A percentile compares a stretch with the other conserved stretches of the same genome.
phyloP scores from a whole-genome alignment of 2,329 filamentous ascomycete species.

The Aureobasidium sp. region DNA sequence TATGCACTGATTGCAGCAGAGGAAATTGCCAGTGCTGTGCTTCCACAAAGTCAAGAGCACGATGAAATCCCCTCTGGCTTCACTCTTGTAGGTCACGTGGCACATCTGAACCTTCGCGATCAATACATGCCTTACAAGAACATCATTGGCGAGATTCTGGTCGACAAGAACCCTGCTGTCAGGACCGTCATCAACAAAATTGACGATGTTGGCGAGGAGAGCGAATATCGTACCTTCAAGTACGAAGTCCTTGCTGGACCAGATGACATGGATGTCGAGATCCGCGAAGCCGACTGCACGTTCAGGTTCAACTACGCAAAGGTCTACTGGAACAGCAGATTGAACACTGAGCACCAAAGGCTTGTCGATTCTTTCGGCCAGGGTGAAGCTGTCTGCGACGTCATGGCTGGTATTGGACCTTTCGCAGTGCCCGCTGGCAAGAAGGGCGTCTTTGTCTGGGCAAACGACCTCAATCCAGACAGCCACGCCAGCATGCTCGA shows the following conservation, averaged over 20 bases:
- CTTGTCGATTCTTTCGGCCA: conserved; percentile 68
- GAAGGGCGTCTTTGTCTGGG: conserved; percentile 86
- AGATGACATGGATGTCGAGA: conserved; percentile 74
- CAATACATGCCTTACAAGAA: conserved; percentile 79
- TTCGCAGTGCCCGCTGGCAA: conserved; percentile 90
- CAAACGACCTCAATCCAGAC: conserved; percentile 93
- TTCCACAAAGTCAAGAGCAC: conserved; percentile 71
- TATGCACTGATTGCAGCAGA: conserved; percentile 32
- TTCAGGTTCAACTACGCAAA: conserved; percentile 93
- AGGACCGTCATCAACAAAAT: conserved; percentile 94
- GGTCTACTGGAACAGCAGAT: conserved; percentile 95
- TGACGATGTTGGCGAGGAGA: conserved; percentile 77
- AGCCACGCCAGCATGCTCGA: conserved; percentile 66
- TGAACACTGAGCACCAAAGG: conserved; percentile 82
- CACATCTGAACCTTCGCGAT: conserved; percentile 83
- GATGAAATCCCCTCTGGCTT: conserved; percentile 80
- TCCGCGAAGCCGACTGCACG: conserved; percentile 74
- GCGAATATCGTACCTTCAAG: conserved; percentile 81
- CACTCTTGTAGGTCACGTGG: conserved; percentile 78
- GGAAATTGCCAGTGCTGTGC: conserved; percentile 73
- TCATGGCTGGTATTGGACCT: conserved; percentile 95
- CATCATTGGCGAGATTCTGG: conserved; percentile 74
- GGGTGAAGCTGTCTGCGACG: conserved; percentile 86
- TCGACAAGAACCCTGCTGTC: conserved; percentile 80
- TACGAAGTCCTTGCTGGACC: conserved; percentile 84